Conservation (phyloP, 345 rosid genomes). For the Bretschneidera sinensis region DNA sequence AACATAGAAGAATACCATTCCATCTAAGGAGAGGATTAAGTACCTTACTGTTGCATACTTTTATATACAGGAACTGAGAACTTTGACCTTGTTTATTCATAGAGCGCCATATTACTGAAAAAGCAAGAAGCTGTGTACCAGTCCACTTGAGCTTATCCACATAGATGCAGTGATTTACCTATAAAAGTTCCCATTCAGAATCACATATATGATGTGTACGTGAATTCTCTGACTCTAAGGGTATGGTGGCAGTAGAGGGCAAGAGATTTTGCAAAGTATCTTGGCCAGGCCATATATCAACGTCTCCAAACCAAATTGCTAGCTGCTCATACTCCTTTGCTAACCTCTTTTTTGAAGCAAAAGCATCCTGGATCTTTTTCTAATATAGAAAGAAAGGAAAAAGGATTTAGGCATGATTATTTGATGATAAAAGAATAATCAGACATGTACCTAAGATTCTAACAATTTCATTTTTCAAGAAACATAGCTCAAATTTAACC, state of each 20-base stretch:
- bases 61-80: background rate
- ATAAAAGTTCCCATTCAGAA: conserved; percentile 69
- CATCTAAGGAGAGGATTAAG: background rate
- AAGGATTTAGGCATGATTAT: conserved; percentile 2
- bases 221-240: conserved; percentile 16
- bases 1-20: background rate
- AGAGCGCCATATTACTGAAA: background rate
- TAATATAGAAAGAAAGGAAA: conserved; percentile 22
- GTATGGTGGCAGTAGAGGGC: conserved; percentile 15
- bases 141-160: background rate
- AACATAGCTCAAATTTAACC: background rate
- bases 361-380: conserved; percentile 66
- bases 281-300: conserved; percentile 32
- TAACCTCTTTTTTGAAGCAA: conserved; percentile 46
- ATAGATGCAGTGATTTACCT: conserved; percentile 16
- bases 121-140: conserved; percentile 3
- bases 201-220: conserved; percentile 23
- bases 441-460: background rate
- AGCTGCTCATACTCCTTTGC: conserved; percentile 76
- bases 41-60: conserved; percentile 2
- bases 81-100: conserved; percentile 3
- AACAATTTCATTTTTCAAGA: background rate
- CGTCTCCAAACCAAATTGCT: conserved; percentile 70
- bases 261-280: conserved; percentile 14
- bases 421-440: background rate